Evolutionary conservation across 2,329 filamentous ascomycete species (phyloP).

Genomic region (Cadophora luteo-olivacea): DNA sequence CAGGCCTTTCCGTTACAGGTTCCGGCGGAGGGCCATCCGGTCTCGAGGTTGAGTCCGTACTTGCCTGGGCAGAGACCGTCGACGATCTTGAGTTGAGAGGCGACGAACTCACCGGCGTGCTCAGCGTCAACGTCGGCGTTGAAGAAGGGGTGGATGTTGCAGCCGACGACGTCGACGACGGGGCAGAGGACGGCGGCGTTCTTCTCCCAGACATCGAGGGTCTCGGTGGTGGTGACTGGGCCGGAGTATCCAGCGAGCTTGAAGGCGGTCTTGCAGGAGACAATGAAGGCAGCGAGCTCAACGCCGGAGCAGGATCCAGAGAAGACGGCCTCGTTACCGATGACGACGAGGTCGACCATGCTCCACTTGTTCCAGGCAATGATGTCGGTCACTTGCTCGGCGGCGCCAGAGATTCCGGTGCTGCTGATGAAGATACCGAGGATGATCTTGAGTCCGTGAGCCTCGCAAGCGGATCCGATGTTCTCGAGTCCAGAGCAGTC

Average conservation of each 20-base stretch:
- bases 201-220: slow-evolving; percentile 76
- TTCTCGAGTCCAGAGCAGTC: slow-evolving; percentile 84
- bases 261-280: slow-evolving; percentile 69
- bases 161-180: slow-evolving; percentile 78
- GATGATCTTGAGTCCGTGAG: slow-evolving; percentile 78
- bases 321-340: slow-evolving; percentile 92
- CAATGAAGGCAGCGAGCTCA: slow-evolving; percentile 75
- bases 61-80: slow-evolving; percentile 73
- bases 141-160: slow-evolving; percentile 96
- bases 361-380: slow-evolving; percentile 72
- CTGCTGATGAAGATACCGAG: slow-evolving; percentile 85
- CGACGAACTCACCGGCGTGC: slow-evolving; percentile 78
- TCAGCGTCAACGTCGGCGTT: slow-evolving; percentile 69
- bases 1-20: slow-evolving; percentile 74
- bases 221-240: slow-evolving; percentile 84
- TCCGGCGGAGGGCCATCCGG: slow-evolving; percentile 83
- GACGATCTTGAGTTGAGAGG: slow-evolving; percentile 74
- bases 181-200: slow-evolving; percentile 69
- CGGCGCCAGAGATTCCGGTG: slow-evolving; percentile 64
- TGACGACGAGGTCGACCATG: slow-evolving; percentile 78
- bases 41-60: slow-evolving; percentile 83
- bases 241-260: slow-evolving; percentile 71
- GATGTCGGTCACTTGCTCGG: slow-evolving; percentile 73
- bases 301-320: slow-evolving; percentile 69
- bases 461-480: slow-evolving; percentile 72